Base-by-base conservation (phyloP, 73 alveolate genomes). In the Paraurostyla sp. region DNA sequence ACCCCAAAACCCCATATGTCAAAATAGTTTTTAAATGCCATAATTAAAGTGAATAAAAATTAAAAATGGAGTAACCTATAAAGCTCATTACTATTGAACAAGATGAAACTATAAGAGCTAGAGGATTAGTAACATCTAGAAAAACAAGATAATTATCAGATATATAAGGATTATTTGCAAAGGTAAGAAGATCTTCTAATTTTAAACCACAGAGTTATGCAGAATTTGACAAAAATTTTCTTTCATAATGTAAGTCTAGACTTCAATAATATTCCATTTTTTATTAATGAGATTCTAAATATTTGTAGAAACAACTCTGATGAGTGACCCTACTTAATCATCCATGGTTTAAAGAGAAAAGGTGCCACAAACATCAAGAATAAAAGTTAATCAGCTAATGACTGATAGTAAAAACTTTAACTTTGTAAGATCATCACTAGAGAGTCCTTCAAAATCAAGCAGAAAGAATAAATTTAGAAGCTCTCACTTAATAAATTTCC, bases 241-340 rank as follows among this genome's bases (percentile, higher is more conserved):
- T 65, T 22, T 65, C 82, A 1, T 58, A 56, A 35, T 3, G 82
- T 65, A 65, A 65, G 27, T n/a, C n/a, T n/a, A 35, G 13, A 65
- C 4, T 52, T 18, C 30, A 20, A 6, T 52, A 1, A 38, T 65
- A 13, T 2, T 18, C 2, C 13, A 36, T 7, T n/a, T 30, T 25
- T 30, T 59, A 59, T n/a, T n/a, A n/a, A n/a, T n/a, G n/a, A n/a
- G n/a, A n/a, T n/a, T n/a, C n/a, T n/a, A n/a, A n/a, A n/a, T n/a
- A n/a, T n/a, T n/a, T n/a, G n/a, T n/a, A n/a, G n/a, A n/a, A n/a
- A n/a, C n/a, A n/a, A n/a, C n/a, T n/a, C n/a, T n/a, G n/a, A n/a
- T n/a, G 32, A 25, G 43, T 20, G 76, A 1, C 9, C 9, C 49
- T 30, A 7, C 4, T 59, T 25, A 13, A 13, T 7, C 9, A 59